Conservation (phyloP, 371 early-diverging fungal genomes). For the Mucor mucedo region DNA sequence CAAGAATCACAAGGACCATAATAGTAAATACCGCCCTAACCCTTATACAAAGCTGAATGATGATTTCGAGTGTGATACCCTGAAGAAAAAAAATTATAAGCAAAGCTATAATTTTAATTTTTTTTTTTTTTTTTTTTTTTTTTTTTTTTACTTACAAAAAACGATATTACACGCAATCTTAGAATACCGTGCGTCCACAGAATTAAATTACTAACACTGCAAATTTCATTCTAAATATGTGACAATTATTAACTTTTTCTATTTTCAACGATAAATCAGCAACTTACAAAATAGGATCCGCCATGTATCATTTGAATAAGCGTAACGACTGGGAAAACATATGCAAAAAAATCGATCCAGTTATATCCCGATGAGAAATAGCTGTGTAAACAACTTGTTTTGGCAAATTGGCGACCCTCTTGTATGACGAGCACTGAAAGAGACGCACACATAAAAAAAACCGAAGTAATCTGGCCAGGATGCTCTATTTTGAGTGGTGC, state of each 20-base stretch:
- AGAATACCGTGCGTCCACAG: slow-evolving; percentile 12
- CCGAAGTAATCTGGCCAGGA: slow-evolving; percentile 4
- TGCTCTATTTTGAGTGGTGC: background rate
- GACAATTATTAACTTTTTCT: too few species aligned
- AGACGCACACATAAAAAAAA: slow-evolving; percentile 9
- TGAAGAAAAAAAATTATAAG: background rate
- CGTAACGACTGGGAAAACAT: background rate
- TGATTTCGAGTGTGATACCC: slow-evolving; percentile 13
- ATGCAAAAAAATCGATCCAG: slow-evolving; percentile 13
- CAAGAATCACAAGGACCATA: slow-evolving; percentile 10
- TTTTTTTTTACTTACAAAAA: slow-evolving; percentile 5
- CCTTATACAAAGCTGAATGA: slow-evolving; percentile 5
- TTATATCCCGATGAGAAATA: slow-evolving; percentile 17
- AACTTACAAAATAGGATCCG: slow-evolving; percentile 1
- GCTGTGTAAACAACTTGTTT: background rate
- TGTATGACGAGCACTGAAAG: background rate
- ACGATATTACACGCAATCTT: background rate
- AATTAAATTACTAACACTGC: slow-evolving; percentile 2
- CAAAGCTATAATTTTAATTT: background rate
- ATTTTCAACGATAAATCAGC: too few species aligned
- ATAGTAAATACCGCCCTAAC: slow-evolving; percentile 3
- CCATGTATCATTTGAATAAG: background rate
- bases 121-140: too few species aligned
- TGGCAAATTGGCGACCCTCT: slow-evolving; percentile 8
- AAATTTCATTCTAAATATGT: background rate